Percentiles rank a stretch among this genome's conserved stretches.
These are phyloP conservation scores for Sugiyamaella valdiviana DNA, from an alignment of 805 yeast genomes.

Conservation along the genomic window DNA sequence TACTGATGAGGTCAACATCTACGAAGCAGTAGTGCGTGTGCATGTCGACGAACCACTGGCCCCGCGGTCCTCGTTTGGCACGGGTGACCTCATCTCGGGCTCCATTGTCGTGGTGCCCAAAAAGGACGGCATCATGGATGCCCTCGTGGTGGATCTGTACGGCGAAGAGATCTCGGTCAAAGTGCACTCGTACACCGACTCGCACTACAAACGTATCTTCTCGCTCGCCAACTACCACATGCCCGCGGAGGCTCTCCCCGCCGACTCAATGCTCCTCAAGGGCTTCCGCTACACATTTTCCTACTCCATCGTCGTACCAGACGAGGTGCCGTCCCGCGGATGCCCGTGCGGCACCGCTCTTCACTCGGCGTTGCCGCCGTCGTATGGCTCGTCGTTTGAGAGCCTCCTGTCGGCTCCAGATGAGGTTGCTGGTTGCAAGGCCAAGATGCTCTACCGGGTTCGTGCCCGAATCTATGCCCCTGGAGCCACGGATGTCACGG, in stretches of 20 bases:
- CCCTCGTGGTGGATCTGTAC: conserved; percentile 8
- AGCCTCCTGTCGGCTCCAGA: not conserved
- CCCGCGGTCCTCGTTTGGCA: conserved; percentile 1
- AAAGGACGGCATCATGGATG: conserved; percentile 4
- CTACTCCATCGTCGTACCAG: conserved; percentile 15
- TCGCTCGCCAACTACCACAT: conserved; percentile 9
- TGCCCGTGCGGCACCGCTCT: conserved; percentile 10
- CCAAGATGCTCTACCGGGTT: conserved; percentile 8
- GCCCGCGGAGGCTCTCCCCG: conserved; percentile 10
- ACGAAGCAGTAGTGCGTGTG: conserved; percentile 2
- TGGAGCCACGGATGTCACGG: not conserved
- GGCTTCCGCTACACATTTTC: conserved; percentile 14
- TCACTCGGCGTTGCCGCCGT: conserved; percentile 5
- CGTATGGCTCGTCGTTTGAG: conserved; percentile 9
- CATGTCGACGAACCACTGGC: not conserved
- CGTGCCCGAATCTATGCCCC: conserved; percentile 7
- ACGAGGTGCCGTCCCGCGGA: not conserved
- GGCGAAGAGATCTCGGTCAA: conserved; percentile 12
- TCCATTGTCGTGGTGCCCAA: conserved; percentile 10
- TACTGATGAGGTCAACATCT: not conserved
- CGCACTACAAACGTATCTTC: conserved; percentile 1
- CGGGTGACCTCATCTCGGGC: conserved; percentile 15
- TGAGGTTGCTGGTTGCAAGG: conserved; percentile 6
- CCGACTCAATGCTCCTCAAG: conserved; percentile 5
- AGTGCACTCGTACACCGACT: conserved; percentile 1